Evolutionary conservation across 2,329 filamentous ascomycete genomes (phyloP), one percentile per base, ranked within the genome.

Genomic region (Colletotrichum sansevieriae): DNA sequence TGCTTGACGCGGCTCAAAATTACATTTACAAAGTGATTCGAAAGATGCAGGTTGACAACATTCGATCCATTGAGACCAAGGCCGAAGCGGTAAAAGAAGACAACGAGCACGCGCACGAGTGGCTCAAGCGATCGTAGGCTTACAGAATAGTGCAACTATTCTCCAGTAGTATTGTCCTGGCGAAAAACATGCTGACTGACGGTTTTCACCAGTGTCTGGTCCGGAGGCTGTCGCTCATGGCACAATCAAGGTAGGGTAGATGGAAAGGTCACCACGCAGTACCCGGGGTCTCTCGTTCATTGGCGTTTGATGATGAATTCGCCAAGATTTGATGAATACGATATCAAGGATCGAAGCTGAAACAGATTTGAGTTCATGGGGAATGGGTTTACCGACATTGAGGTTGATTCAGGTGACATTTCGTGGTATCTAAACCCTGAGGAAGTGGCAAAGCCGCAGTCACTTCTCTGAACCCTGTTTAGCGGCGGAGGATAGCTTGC

Each of bases 331-430:
- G 57, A 60, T 11, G 57, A 60, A n/a, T 60, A 60, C 12, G 33
- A 41, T n/a, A 60, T 60, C 29, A 35, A 49, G n/a, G 37, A 60
- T 35, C 41, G 43, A 22, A 41, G 43, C 43, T 25, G 43, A 20
- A 60, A 60, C 25, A 43, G 57, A 18, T 60, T 60, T 20, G 57
- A 51, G 25, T 60, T 51, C 57, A 60, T 60, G 57, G 57, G 57
- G 13, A 60, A 60, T n/a, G 57, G 57, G n/a, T 60, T 60, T 1
- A 60, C 57, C 12, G 22, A 47, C 25, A 33, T 46, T 33, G 57
- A 60, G 22, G 57, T 60, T 0, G 22, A 44, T n/a, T n/a, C 15
- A 2, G 29, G 33, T 13, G 57, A 60, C 43, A 43, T 60, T 41
- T 44, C 57, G 3, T 60, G 57, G 57, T 60, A 60, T 37, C 12